Evolutionary conservation across 148 eudicot species (phyloP).

Genomic region (Dianthus caryophyllus): DNA sequence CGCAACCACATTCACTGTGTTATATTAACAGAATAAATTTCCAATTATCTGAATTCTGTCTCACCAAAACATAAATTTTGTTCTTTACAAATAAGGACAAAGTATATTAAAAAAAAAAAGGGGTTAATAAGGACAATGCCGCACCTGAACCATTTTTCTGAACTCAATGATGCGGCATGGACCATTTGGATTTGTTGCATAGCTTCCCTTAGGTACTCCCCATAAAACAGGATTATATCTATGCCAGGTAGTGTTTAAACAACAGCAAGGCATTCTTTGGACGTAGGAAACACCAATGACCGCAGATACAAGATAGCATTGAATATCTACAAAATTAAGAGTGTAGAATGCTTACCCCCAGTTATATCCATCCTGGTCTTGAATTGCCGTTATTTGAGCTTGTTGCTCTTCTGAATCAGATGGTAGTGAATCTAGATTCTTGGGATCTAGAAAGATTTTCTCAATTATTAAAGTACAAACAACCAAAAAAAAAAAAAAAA

Average conservation of each 20-base stretch:
- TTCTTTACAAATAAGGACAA: not conserved
- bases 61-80: not conserved
- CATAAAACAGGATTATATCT: constrained; percentile 92
- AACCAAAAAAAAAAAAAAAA: not conserved
- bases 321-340: not conserved
- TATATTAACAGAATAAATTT: not conserved
- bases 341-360: constrained; percentile 63
- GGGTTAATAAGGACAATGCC: constrained; percentile 7
- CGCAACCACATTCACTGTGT: not conserved
- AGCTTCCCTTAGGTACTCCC: constrained; percentile 99
- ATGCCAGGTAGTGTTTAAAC: constrained; percentile 16
- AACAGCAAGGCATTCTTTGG: not conserved
- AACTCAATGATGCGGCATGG: constrained; percentile 69
- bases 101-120: no score
- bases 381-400: constrained; percentile 71
- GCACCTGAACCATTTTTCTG: constrained; percentile 92
- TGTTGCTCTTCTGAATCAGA: constrained; percentile 97
- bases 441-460: constrained; percentile 40
- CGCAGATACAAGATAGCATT: not conserved
- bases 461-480: not conserved
- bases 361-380: constrained; percentile 79
- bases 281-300: not conserved
- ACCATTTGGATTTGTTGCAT: constrained; percentile 86
- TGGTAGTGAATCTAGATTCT: constrained; percentile 56
- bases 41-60: not conserved